These are phyloP conservation scores for Immersiporthe knoxdaviesiana DNA, from an alignment of 2,329 filamentous ascomycete species.

Conservation along the genomic window DNA sequence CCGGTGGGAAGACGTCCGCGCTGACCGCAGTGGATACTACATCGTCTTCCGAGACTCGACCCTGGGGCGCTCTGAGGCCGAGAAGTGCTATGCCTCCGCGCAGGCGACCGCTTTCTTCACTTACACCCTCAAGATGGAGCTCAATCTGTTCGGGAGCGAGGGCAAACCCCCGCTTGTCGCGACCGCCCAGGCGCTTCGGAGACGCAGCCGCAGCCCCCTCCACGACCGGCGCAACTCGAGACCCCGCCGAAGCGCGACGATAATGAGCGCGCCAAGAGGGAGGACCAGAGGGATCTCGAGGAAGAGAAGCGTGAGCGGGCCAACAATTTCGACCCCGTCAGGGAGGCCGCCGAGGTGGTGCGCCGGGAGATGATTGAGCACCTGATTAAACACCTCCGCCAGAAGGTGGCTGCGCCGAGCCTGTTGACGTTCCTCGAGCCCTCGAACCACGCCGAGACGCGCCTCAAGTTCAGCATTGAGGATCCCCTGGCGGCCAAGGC, in stretches of 20 bases:
- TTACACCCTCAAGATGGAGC: conserved; percentile 88
- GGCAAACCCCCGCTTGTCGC: conserved; percentile 38
- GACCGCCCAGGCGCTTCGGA: conserved; percentile 34
- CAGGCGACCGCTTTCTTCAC: conserved; percentile 88
- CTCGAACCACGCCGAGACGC: conserved; percentile 75
- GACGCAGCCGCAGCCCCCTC: conserved; percentile 44
- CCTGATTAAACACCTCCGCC: conserved; percentile 85
- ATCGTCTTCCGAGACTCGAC: conserved; percentile 84
- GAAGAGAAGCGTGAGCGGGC: conserved; percentile 89
- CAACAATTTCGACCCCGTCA: conserved; percentile 86
- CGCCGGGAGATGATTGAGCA: conserved; percentile 83
- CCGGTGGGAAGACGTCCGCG: conserved; percentile 77
- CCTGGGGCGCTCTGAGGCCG: conserved; percentile 77
- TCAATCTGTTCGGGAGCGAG: conserved; percentile 52
- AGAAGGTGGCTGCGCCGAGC: conserved; percentile 79
- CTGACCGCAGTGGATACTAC: conserved; percentile 87
- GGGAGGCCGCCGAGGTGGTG: conserved; percentile 78
- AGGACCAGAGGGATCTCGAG: conserved; percentile 82
- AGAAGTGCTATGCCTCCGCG: conserved; percentile 76
- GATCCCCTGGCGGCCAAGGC: conserved; percentile 66
- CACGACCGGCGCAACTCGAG: conserved; percentile 42
- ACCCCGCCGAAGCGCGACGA: conserved; percentile 64
- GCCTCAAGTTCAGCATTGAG: conserved; percentile 76
- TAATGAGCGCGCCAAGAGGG: conserved; percentile 64
- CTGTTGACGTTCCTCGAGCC: conserved; percentile 84